Base-by-base conservation (phyloP, 176 grass and related monocot genomes). In the Alopecurus myosuroides region DNA sequence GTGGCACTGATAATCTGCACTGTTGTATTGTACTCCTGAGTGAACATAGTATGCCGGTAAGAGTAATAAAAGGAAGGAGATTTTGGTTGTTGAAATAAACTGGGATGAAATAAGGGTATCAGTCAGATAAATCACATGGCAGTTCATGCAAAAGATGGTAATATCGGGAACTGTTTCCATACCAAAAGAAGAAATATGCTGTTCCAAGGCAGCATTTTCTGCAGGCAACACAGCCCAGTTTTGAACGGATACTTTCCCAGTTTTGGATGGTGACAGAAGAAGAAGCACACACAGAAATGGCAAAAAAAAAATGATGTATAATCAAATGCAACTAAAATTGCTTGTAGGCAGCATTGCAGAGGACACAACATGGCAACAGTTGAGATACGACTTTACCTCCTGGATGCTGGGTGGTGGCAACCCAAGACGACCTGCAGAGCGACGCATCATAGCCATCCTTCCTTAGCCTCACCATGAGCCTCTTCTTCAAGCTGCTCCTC, bases 381-480 rank as follows among this genome's bases (percentile, higher is more conserved):
- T n/a, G n/a, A n/a, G n/a, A n/a, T n/a, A n/a, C 5, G 14, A 30
- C 26, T 67, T 91, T 81, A 94, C 93, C 93, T 94, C 90, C 93
- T 8, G 90, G 90, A 60, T 87, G 88, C 26, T 94, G 73, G 20
- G 63, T 51, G 71, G 85, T 92, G 48, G 92, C 67, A 53, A 51
- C 87, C 92, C 92, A 92, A 17, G 93, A 94, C 50, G 90, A 92
- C 81, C 48, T 85, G 85, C 87, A 89, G 67, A 94, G 87, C 10
- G 90, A 94, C 0, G 90, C 92, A 28, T 92, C 84, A 7, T 92
- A 94, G 52, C 93, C 93, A 52, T 94, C 89, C 45, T 87, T 94
- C 73, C 82, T 90, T 9, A 94, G 84, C 69, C 75, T 85, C 90
- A 88, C 82, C 90, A 94, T 82, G 14, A 94, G 82, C 84, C 87